Base-by-base conservation (phyloP, 2,329 filamentous ascomycete genomes). In the Bipolaris bicolor region DNA sequence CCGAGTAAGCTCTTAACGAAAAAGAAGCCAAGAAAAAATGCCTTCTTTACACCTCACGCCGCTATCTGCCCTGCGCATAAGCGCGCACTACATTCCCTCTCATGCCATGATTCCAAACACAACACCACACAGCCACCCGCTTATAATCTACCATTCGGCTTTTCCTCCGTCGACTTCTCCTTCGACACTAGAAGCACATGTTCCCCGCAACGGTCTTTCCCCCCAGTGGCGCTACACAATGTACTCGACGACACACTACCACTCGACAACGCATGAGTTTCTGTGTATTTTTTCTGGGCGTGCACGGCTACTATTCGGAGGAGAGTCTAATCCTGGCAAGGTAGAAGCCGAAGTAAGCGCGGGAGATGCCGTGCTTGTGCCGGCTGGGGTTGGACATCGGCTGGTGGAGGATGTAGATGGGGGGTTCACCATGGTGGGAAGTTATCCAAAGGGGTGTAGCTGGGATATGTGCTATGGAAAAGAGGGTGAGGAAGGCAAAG, bases 381-480 rank as follows among this genome's bases (percentile, higher is more conserved):
- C 88, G 0, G 87, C 87, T 0, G 88, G 88, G 0, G 86, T 90
- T 18, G 83, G 81, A 2, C 88, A 91, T 78, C 78, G 86, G 5
- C 73, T 90, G 57, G 64, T 89, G 13, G 79, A 87, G 58, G 86
- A 90, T 68, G 50, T 82, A 18, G 74, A 78, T 16, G 79, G 80
- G 2, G 79, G 76, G 1, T 90, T 90, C 68, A 76, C 84, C 68
- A 89, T 90, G 87, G 83, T 90, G 0, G 88, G 88, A 0, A 82
- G 81, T 46, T 90, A 91, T 78, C 88, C 86, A 0, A 76, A 63
- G 22, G 83, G 81, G 0, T 77, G 77, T 15, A 80, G 72, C 16
- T 91, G 87, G 87, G 87, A 90, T 72, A 90, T 91, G 88, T 90
- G 88, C 65, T 69, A 90, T 77, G 88, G 88, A 1, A 79, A 78